These are phyloP conservation scores for Suillus alpinus DNA, from an alignment of 768 basidiomycete species.

Conservation along the genomic window DNA sequence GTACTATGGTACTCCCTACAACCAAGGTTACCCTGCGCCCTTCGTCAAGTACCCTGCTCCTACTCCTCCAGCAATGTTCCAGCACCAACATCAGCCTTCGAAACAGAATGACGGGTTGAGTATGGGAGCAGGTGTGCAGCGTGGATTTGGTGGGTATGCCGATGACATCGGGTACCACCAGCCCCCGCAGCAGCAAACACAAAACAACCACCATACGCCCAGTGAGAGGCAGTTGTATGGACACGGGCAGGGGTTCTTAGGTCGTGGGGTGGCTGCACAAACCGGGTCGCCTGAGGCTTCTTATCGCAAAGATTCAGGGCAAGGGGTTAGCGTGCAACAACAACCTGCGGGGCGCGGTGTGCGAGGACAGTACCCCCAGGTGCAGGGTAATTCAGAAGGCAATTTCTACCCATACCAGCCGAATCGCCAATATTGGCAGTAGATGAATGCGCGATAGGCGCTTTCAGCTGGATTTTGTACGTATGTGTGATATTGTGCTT, in stretches of 20 bases:
- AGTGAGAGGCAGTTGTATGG: slow-evolving; percentile 3
- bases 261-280: slow-evolving; percentile 39
- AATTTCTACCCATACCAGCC: slow-evolving; percentile 73
- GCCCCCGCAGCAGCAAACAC: slow-evolving; percentile 55
- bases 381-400: slow-evolving; percentile 53
- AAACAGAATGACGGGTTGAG: slow-evolving; percentile 48
- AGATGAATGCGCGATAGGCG: slow-evolving; percentile 6
- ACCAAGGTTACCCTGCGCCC: slow-evolving; percentile 58
- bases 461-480: slow-evolving; percentile 8
- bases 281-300: slow-evolving; percentile 56
- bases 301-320: slow-evolving; percentile 31
- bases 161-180: slow-evolving; percentile 55
- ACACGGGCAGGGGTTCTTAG: slow-evolving; percentile 13
- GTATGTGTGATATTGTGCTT: background rate
- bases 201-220: slow-evolving; percentile 18
- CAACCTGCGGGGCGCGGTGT: slow-evolving; percentile 42
- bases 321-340: slow-evolving; percentile 34
- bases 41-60: slow-evolving; percentile 76
- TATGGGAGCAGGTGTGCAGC: slow-evolving; percentile 34
- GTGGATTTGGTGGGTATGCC: slow-evolving; percentile 27
- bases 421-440: slow-evolving; percentile 58
- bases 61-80: slow-evolving; percentile 45
- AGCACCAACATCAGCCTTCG: slow-evolving; percentile 34
- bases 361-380: slow-evolving; percentile 36
- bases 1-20: slow-evolving; percentile 73